Base-by-base conservation (phyloP, 805 yeast genomes). In the Saccharomyces paradoxus region DNA sequence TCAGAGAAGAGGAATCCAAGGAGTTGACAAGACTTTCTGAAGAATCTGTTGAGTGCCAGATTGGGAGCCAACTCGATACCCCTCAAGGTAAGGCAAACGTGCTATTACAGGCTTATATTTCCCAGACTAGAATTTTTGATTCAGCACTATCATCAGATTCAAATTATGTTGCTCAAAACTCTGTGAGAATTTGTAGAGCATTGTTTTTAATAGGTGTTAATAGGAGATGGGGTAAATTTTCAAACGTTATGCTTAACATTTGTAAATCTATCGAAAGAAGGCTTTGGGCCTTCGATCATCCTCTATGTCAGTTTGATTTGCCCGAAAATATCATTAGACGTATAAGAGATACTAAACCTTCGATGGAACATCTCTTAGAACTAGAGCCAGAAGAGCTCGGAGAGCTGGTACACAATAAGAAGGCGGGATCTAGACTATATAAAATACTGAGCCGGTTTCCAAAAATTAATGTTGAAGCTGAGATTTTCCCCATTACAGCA, bases 81-180 rank as follows among this genome's bases (percentile, higher is more conserved):
- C 72, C 96, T 0, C 91, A 82, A 56, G 94, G 92, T 17, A 94
- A 94, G 67, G 86, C 97, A 0, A 91, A 92, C 61, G 80, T 90
- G 48, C 76, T 95, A 48, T 71, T 94, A 21, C 99, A 94, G 68
- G 84, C 97, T 0, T 95, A 79, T 67, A 86, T 94, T 30, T 89
- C 97, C 0, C 82, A 84, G 55, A 82, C 89, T 0, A 62, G 69
- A 10, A 80, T 91, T 41, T 81, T 78, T 55, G 96, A 89, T 55
- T 83, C 96, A 3, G 86, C 99, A 0, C 74, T 94, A 55, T 75
- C 81, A 2, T 89, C 97, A 0, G 99, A 94, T 69, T 78, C 88
- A 50, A 87, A 89, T 58, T 94, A 94, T 67, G 96, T 94, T 54
- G 97, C 98, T 1, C 99, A 94, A 64, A 94, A 94, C 64, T 81